Base-by-base conservation (phyloP, 495 filamentous ascomycete genomes). In the Penicillium crystallinum region DNA sequence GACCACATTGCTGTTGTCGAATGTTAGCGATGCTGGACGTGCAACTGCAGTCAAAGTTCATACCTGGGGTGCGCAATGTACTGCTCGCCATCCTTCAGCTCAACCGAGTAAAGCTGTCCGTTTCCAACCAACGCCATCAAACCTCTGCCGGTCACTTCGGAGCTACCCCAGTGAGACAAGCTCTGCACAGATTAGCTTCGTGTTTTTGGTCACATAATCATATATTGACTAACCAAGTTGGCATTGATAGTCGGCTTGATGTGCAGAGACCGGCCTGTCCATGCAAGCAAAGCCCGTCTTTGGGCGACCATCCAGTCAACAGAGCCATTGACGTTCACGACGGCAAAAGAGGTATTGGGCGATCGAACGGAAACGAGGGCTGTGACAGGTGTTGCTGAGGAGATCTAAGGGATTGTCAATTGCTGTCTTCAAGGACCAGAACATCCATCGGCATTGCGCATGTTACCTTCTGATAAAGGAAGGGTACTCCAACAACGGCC, bases 241-340 rank as follows among this genome's bases (percentile, higher is more conserved):
- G 76, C 76, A 53, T 90, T 91, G 40, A 91, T 73, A 25, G 79
- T 84, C 1, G 93, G 92, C 21, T 78, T 78, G 11, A 93, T 77
- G 14, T 79, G 72, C 21, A 98, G 75, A 2, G 89, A 89, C 64
- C 91, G 85, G 23, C 93, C 93, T n/a, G 90, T 95, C 93, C 93
- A 98, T 48, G 93, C 95, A 10, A 97, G 77, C 49, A 98, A 76
- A 8, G 89, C 90, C 53, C 86, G 83, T 45, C 88, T 77, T 65
- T 96, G 91, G 10, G 87, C 78, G 23, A 98, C 72, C 77, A 92
- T 90, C 93, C 95, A 98, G 73, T 98, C 93, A 52, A 87, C 81
- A n/a, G 90, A 89, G 25, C 93, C 93, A 76, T 98, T 89, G 31
- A 98, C 81, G 60, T 91, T 83, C 15, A 98, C 76, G 15, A 95